Base-by-base conservation (phyloP, 768 basidiomycete genomes). In the Pleurotus tuoliensis region DNA sequence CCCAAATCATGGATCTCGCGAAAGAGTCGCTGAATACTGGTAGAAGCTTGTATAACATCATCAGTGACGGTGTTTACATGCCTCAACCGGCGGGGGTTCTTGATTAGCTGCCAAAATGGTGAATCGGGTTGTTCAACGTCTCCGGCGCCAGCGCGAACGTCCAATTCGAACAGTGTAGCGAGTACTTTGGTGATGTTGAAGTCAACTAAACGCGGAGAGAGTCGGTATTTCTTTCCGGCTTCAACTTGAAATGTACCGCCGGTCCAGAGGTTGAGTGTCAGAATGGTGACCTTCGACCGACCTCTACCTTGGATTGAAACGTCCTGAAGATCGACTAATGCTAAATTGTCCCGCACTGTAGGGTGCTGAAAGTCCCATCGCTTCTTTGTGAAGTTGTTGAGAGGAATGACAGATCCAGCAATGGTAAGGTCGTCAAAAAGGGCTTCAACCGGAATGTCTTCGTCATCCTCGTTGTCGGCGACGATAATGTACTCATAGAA, bases 371-470 rank as follows among this genome's bases (percentile, higher is more conserved):
- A 44, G 5, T 65, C 62, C 78, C 79, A 81, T 48, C 63, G 69
- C 0, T 63, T 11, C 22, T 65, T 69, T 13, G 76, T 75, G 58
- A 66, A 72, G 38, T 64, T 59, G 58, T 72, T 77, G 5, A 80
- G 67, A 5, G 78, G 78, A 58, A 80, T 77, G 3, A 79, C 63
- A 2, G 76, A 60, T 4, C 76, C 74, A 13, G 75, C 73, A 9
- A 82, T 71, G n/a, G 68, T 67, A 4, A 82, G 72, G 58, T 81
- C 80, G 58, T 81, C 77, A 57, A 78, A 82, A 9, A 80, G 61
- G 12, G 76, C 76, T 65, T 81, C 80, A 9, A 74, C 69, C 1
- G 80, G 79, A 13, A 78, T 65, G 12, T 63, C 64, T 1, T 44
- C 56, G 38, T 65, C 64, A 43, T 66, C 66, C 27, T 63, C 62